These are phyloP conservation scores for Verticillium alfalfae DNA, from an alignment of 2,329 filamentous ascomycete species.

Conservation along the genomic window DNA sequence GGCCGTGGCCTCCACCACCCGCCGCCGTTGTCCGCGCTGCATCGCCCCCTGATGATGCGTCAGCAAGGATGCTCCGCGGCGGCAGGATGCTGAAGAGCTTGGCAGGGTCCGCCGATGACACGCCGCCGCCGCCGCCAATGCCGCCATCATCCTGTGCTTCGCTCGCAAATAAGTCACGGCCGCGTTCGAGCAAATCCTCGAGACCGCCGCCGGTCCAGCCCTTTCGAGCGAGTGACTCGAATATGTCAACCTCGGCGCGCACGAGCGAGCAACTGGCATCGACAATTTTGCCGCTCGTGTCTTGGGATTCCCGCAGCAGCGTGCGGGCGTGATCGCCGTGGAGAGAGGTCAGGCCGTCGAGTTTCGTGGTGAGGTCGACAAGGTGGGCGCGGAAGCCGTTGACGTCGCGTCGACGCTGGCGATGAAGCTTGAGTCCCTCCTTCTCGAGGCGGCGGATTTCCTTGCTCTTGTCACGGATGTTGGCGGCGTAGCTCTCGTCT, in stretches of 20 bases:
- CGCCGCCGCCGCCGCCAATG: conserved; percentile 20
- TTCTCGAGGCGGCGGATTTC: conserved; percentile 62
- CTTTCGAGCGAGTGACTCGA: conserved; percentile 60
- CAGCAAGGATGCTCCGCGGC: conserved; percentile 57
- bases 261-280: conserved; percentile 62
- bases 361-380: conserved; percentile 54
- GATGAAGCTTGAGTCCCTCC: conserved; percentile 58
- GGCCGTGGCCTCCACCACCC: conserved; percentile 24
- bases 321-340: conserved; percentile 57
- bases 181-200: conserved; percentile 60
- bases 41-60: conserved; percentile 33
- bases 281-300: conserved; percentile 56
- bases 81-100: conserved; percentile 62
- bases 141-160: conserved; percentile 21
- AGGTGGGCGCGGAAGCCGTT: conserved; percentile 56
- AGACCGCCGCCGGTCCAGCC: conserved; percentile 63
- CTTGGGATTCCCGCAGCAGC: conserved; percentile 57
- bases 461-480: conserved; percentile 46
- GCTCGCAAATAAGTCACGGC: conserved; percentile 53
- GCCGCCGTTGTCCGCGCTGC: conserved; percentile 1
- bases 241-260: conserved; percentile 64
- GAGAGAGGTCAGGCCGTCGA: conserved; percentile 57
- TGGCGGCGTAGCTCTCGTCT: conserved; percentile 52
- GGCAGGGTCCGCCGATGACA: conserved; percentile 21
- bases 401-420: conserved; percentile 56